Conservation (phyloP, 768 basidiomycete genomes). For the Thelephora ganbajun region DNA sequence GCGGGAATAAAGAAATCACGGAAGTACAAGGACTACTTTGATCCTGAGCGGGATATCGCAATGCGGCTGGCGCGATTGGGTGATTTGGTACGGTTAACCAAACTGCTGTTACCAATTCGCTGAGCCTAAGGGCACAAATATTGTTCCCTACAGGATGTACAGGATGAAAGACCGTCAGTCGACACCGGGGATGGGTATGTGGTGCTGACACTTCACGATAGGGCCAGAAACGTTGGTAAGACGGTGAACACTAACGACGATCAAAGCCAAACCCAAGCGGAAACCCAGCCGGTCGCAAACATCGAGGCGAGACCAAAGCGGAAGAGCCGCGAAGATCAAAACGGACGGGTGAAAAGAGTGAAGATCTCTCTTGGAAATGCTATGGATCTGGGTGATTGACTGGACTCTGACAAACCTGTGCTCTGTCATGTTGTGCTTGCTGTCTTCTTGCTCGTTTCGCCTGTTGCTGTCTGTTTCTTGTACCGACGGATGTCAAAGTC, state of each 20-base stretch:
- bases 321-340: constrained; percentile 10
- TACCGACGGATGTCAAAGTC: background rate
- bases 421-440: background rate
- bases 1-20: constrained; percentile 25
- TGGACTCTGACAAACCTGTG: background rate
- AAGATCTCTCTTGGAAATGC: constrained; percentile 60
- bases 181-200: too few species aligned
- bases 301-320: constrained; percentile 20
- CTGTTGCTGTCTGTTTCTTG: background rate
- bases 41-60: constrained; percentile 41
- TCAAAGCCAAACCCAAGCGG: constrained; percentile 26
- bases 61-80: constrained; percentile 50
- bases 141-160: too few species aligned
- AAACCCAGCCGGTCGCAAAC: constrained; percentile 19
- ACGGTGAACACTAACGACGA: too few species aligned
- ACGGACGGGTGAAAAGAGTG: constrained; percentile 36
- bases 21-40: constrained; percentile 56
- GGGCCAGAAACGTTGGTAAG: too few species aligned
- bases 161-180: too few species aligned
- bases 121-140: too few species aligned
- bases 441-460: constrained; percentile 1
- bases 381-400: constrained; percentile 63
- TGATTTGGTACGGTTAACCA: constrained; percentile 9
- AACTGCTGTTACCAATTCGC: background rate
- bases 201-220: too few species aligned